Conservation (phyloP, 441 rosid genomes). For the Mallotus japonicus region DNA sequence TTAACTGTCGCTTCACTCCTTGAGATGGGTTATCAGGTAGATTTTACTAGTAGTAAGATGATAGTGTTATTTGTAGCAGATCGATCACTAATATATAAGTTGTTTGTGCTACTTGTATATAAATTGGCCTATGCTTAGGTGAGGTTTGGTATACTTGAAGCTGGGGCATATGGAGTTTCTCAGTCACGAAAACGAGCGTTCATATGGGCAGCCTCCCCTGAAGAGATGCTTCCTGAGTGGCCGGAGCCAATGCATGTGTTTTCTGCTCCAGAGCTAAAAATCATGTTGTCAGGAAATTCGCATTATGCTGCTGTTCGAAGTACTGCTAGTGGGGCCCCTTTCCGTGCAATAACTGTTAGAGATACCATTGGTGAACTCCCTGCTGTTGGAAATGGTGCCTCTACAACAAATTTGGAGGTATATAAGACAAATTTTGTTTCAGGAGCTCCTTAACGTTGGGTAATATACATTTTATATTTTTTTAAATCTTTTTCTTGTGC, state of each 20-base stretch:
- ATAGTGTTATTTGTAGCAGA: background rate
- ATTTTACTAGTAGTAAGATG: conserved; percentile 1
- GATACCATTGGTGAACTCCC: conserved; percentile 95
- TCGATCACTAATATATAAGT: background rate
- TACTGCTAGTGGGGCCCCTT: conserved; percentile 77
- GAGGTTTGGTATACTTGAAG: conserved; percentile 89
- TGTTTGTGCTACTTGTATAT: background rate
- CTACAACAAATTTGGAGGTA: conserved; percentile 48
- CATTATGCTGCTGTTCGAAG: conserved; percentile 74
- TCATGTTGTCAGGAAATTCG: conserved; percentile 44
- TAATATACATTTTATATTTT: background rate
- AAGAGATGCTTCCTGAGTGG: conserved; percentile 84
- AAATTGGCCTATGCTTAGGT: conserved; percentile 35
- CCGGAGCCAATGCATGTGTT: conserved; percentile 98
- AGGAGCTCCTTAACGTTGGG: background rate
- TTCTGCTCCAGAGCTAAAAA: conserved; percentile 57
- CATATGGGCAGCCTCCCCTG: conserved; percentile 95
- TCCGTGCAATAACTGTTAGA: conserved; percentile 84
- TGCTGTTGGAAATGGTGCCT: conserved; percentile 64
- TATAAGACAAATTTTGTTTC: background rate
- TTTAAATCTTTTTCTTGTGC: conserved; percentile 19
- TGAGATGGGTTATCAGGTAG: conserved; percentile 97
- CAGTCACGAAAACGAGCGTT: conserved; percentile 90
- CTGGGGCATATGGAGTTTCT: conserved; percentile 89
- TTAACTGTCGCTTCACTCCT: conserved; percentile 88